Percentiles rank a stretch among this genome's conserved stretches.
Evolutionary conservation across 768 basidiomycete genomes (phyloP).

Genomic region (Favolaschia claudopus): DNA sequence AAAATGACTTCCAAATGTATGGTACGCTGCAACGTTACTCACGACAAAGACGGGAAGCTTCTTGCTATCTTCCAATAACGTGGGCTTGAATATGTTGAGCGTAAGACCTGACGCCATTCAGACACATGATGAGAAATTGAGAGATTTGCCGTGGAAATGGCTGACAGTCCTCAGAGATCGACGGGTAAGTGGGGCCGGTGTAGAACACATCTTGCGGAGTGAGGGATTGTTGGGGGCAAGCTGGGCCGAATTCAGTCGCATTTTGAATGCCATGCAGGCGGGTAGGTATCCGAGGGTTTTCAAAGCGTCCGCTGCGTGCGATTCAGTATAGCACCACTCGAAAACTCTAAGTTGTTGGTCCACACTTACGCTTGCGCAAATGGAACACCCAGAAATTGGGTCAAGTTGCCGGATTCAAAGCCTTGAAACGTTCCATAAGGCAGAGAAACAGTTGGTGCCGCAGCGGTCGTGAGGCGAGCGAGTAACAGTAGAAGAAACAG

Average conservation of each 20-base stretch:
- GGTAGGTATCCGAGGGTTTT: neutral
- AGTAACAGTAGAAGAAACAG: no score
- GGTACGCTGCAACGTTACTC: neutral
- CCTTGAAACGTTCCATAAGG: slow-evolving; percentile 21
- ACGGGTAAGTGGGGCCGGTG: neutral
- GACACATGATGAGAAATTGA: neutral
- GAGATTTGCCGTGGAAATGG: neutral
- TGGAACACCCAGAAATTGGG: neutral
- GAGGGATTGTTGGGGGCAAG: slow-evolving; percentile 17
- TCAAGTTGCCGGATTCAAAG: neutral
- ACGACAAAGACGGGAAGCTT: slow-evolving; percentile 20
- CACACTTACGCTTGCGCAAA: neutral
- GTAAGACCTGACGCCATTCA: neutral
- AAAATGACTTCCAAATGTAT: neutral
- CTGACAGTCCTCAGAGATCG: slow-evolving; percentile 18
- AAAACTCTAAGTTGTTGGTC: no score
- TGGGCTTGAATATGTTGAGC: slow-evolving; percentile 14
- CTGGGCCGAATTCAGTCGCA: slow-evolving; percentile 1
- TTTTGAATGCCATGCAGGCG: neutral
- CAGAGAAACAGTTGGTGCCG: no score
- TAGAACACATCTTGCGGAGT: neutral
- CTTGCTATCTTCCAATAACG: neutral
- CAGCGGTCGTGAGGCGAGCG: no score
- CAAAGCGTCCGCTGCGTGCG: neutral
- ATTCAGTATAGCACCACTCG: neutral